phyloP scores from a whole-genome alignment of 2,329 filamentous ascomycete species.

The Alternaria triticimaculans region DNA sequence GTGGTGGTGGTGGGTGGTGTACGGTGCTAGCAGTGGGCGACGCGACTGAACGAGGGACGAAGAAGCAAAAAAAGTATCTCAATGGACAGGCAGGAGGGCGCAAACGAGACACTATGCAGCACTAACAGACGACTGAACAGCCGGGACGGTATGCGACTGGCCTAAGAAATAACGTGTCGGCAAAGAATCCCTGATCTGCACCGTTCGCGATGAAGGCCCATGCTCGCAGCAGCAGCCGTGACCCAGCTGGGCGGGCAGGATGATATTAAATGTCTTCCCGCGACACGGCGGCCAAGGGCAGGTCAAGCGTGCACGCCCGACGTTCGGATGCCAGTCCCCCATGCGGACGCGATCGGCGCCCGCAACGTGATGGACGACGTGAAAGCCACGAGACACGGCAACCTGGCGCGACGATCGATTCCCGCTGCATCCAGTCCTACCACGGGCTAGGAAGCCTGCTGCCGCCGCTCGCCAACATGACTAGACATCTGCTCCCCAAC shows the following conservation, averaged over 20 bases:
- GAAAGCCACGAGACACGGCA: constrained; percentile 9
- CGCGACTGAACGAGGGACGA: constrained; percentile 6
- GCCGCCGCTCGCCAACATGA: not conserved
- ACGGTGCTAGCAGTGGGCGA: not conserved
- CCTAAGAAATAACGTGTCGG: constrained; percentile 16
- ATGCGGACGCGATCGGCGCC: constrained; percentile 8
- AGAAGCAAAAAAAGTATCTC: constrained; percentile 7
- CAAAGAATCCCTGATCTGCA: constrained; percentile 16
- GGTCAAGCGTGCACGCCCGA: constrained; percentile 3
- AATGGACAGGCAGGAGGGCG: not conserved
- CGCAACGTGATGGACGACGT: not conserved
- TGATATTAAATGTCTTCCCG: constrained; percentile 8
- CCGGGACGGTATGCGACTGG: constrained; percentile 7
- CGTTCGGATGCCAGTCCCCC: not conserved
- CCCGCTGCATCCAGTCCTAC: constrained; percentile 2
- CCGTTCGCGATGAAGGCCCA: constrained; percentile 12
- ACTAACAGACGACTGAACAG: not conserved
- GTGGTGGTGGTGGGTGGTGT: not conserved
- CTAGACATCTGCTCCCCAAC: not conserved
- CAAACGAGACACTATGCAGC: constrained; percentile 1
- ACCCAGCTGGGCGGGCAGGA: constrained; percentile 3
- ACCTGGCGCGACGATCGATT: constrained; percentile 12
- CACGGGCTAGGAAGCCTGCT: not conserved
- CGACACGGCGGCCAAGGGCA: constrained; percentile 12
- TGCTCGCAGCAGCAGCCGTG: constrained; percentile 4